Evolutionary conservation across 495 filamentous ascomycete genomes (phyloP).

Genomic region (Terfezia claveryi): DNA sequence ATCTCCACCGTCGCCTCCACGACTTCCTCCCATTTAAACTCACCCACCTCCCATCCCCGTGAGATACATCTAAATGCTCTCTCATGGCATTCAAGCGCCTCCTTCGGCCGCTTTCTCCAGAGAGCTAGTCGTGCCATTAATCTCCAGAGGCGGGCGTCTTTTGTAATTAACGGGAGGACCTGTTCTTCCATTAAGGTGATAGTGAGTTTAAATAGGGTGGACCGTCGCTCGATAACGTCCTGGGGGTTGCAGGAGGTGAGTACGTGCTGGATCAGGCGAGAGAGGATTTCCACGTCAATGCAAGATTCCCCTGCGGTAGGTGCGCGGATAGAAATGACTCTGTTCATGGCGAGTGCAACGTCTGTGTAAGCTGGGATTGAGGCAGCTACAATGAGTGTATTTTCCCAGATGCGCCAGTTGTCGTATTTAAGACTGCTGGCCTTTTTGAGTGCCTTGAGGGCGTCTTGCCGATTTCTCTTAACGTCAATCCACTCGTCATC

Average conservation of each 20-base stretch:
- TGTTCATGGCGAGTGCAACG: constrained; percentile 45
- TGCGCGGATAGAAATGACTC: constrained; percentile 53
- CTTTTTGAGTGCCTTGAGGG: constrained; percentile 62
- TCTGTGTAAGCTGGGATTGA: constrained; percentile 54
- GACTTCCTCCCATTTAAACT: constrained; percentile 33
- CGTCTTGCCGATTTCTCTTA: constrained; percentile 39
- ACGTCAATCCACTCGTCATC: constrained; percentile 14
- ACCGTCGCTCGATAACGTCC: constrained; percentile 7
- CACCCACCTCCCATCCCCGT: constrained; percentile 27
- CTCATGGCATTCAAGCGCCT: constrained; percentile 63
- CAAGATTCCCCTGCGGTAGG: constrained; percentile 46
- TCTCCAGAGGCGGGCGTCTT: constrained; percentile 50
- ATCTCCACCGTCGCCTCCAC: constrained; percentile 43
- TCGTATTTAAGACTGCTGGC: constrained; percentile 61
- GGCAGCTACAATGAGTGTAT: constrained; percentile 65
- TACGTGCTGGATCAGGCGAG: constrained; percentile 46
- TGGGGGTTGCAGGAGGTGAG: constrained; percentile 21
- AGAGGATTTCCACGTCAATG: constrained; percentile 51
- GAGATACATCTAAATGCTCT: constrained; percentile 62
- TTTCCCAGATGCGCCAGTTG: constrained; percentile 86
- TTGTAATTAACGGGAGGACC: constrained; percentile 65
- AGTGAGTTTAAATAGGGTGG: constrained; percentile 29
- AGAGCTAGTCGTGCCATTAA: constrained; percentile 46
- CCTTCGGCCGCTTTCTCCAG: constrained; percentile 41
- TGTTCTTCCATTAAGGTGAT: constrained; percentile 47